Evolutionary conservation across 768 basidiomycete species (phyloP), one percentile per base, ranked within the genome.

Genomic region (Phanerochaete carnosa): DNA sequence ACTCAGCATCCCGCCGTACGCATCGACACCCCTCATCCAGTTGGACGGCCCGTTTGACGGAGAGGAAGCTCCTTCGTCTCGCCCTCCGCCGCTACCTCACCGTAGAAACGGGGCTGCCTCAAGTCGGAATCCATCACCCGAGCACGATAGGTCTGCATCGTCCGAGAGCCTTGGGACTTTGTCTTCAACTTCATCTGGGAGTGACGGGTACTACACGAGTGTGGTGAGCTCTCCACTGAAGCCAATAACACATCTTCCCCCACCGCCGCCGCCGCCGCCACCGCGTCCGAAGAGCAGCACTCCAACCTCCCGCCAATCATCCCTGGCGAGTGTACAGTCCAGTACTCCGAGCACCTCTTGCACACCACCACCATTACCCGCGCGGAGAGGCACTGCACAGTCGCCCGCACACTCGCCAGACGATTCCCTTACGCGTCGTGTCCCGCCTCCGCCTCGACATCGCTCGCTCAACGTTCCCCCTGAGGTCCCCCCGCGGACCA

Each of bases 361-460:
- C 22, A 70, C 72, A 8, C 75, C 77, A 32, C 77, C 78, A 26
- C 77, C 77, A 11, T 68, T 77, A 50, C 71, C 72, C 28, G 71
- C 68, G 35, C 70, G 70, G 9, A 68, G 65, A 57, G 59, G 56
- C 28, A 37, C 65, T 13, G 25, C 57, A 15, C 57, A 49, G 47
- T 26, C 28, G 6, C 47, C 47, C 1, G 54, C 51, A 15, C 28
- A 32, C 7, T 22, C 61, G 3, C 57, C 62, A 15, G 59, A 51
- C 1, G 69, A 70, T 1, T 61, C 61, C 2, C 43, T 59, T 13
- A 28, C 60, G 2, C 62, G 68, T 13, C 60, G 60, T 6, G 45
- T 35, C 3, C 61, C 39, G 1, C 60, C 65, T 2, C 61, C 65
- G 1, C 35, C 51, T 1, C 62, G 65, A 35, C 61, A 62, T 45